Conservation (phyloP, 148 eudicot species). For the Amaranthus hypochondriacus region DNA sequence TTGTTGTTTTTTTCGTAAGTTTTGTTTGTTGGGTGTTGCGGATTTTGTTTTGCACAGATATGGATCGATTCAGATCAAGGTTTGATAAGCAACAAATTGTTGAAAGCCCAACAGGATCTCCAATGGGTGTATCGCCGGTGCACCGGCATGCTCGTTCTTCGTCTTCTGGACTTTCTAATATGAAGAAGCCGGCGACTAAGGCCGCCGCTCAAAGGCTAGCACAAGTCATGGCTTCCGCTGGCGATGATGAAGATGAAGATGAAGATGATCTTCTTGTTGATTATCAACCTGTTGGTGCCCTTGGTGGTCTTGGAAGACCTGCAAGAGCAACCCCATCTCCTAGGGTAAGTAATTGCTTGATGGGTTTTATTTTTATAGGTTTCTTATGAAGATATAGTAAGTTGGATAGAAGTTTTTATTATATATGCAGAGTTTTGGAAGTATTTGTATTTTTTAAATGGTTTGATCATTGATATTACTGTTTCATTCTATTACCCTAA, state of each 20-base stretch:
- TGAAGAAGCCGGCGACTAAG: conserved; percentile 50
- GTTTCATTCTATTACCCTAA: too few species aligned
- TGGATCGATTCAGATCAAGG: conserved; percentile 44
- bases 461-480: not conserved
- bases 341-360: conserved; percentile 33
- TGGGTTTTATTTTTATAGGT: not conserved
- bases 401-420: not conserved
- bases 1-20: not conserved
- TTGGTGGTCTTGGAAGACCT: conserved; percentile 46
- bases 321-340: conserved; percentile 42
- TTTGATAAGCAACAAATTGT: conserved; percentile 30
- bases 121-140: conserved; percentile 34
- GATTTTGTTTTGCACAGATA: conserved; percentile 18
- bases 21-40: conserved; percentile 13
- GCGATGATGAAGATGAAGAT: conserved; percentile 53
- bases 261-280: conserved; percentile 71
- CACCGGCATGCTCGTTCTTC: conserved; percentile 54
- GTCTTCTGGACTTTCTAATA: conserved; percentile 26
- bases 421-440: not conserved
- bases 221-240: conserved; percentile 62
- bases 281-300: conserved; percentile 32
- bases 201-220: conserved; percentile 87
- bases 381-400: not conserved
- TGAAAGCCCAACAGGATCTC: conserved; percentile 29
- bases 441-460: not conserved